A percentile compares a stretch with the other conserved stretches of the same genome.
These are phyloP conservation scores for Septoria linicola DNA, from an alignment of 2,329 filamentous ascomycete genomes.

Conservation along the genomic window DNA sequence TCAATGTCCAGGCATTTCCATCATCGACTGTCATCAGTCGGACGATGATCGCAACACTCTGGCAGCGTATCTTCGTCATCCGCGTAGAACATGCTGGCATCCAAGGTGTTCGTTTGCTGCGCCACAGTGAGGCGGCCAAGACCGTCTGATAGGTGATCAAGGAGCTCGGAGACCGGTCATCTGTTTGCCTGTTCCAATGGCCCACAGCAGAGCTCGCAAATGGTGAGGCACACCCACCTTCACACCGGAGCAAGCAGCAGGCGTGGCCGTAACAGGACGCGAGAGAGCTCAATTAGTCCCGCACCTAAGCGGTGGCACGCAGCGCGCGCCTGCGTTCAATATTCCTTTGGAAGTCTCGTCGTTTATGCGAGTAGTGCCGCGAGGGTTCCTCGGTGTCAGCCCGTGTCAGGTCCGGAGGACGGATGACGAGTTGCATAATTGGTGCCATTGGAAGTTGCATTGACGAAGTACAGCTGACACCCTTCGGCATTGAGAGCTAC, in stretches of 20 bases:
- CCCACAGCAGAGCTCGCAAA: slow-evolving; percentile 6
- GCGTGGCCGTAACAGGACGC: slow-evolving; percentile 5
- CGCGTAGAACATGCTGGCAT: slow-evolving; percentile 8
- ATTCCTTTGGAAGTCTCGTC: slow-evolving; percentile 5
- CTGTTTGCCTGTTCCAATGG: slow-evolving; percentile 24
- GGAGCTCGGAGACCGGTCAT: slow-evolving; percentile 16
- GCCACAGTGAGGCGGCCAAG: slow-evolving; percentile 10
- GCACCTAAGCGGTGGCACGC: slow-evolving; percentile 21
- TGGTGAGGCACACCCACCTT: slow-evolving; percentile 20
- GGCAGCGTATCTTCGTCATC: neutral
- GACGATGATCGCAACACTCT: slow-evolving; percentile 4
- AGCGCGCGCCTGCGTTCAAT: slow-evolving; percentile 4
- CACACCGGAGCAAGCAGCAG: slow-evolving; percentile 12
- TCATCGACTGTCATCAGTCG: slow-evolving; percentile 4
- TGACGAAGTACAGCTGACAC: slow-evolving; percentile 11
- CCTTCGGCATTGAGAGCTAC: slow-evolving; percentile 13
- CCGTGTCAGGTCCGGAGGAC: slow-evolving; percentile 1
- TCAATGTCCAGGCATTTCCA: neutral
- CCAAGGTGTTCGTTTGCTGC: slow-evolving; percentile 11
- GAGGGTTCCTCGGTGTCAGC: slow-evolving; percentile 1
- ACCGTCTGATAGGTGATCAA: slow-evolving; percentile 8
- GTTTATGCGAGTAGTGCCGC: slow-evolving; percentile 3
- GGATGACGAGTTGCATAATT: slow-evolving; percentile 1
- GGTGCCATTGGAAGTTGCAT: slow-evolving; percentile 7
- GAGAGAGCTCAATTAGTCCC: slow-evolving; percentile 13